Conservation (phyloP, 2,329 filamentous ascomycete species). For the Fusarium succisae region DNA sequence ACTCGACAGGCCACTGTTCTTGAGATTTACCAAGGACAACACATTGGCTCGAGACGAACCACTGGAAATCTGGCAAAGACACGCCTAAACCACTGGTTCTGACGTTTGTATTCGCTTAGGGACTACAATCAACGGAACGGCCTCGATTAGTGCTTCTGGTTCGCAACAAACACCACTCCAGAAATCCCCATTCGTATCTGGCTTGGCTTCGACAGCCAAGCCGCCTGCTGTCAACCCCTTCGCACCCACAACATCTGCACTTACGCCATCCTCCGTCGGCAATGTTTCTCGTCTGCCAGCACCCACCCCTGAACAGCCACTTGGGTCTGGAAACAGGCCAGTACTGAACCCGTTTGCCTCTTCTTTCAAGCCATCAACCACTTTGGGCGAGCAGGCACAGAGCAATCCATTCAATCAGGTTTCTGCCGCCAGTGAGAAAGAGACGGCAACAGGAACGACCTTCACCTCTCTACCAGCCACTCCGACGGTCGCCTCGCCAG, state of each 20-base stretch:
- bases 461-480: slow-evolving; percentile 17
- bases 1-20: slow-evolving; percentile 39
- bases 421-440: neutral
- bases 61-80: slow-evolving; percentile 43
- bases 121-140: slow-evolving; percentile 38
- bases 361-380: slow-evolving; percentile 1
- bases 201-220: neutral
- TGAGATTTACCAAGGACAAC: slow-evolving; percentile 25
- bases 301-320: neutral
- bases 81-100: slow-evolving; percentile 43
- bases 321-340: neutral
- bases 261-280: slow-evolving; percentile 1
- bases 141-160: slow-evolving; percentile 15
- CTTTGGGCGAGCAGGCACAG: neutral
- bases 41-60: slow-evolving; percentile 40
- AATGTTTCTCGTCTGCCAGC: slow-evolving; percentile 6
- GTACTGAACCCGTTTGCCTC: slow-evolving; percentile 29
- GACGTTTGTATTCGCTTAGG: slow-evolving; percentile 44
- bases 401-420: slow-evolving; percentile 19
- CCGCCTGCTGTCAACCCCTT: slow-evolving; percentile 35
- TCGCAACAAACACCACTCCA: slow-evolving; percentile 30
- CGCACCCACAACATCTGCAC: slow-evolving; percentile 11
- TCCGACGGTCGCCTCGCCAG: neutral
- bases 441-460: neutral
- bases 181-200: slow-evolving; percentile 38